These are phyloP conservation scores for Quercus glauca DNA, from an alignment of 306 rosid species.

Conservation along the genomic window DNA sequence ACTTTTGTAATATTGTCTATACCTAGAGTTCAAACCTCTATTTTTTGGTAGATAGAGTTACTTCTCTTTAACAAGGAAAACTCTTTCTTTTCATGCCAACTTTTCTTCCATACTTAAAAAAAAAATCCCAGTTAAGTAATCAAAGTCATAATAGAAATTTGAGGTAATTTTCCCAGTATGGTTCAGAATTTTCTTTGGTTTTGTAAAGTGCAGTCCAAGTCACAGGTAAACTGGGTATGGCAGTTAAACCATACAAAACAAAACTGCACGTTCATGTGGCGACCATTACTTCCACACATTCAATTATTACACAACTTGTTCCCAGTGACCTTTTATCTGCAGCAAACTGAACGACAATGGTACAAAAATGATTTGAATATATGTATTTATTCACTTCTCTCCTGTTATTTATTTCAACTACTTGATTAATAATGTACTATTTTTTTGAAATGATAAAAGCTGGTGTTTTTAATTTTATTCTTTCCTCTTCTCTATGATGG, in stretches of 20 bases:
- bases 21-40: no score
- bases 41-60: no score
- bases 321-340: not conserved
- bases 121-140: no score
- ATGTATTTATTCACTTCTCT: not conserved
- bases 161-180: no score
- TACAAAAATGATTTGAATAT: not conserved
- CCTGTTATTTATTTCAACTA: not conserved
- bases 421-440: not conserved
- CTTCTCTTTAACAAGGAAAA: no score
- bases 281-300: not conserved
- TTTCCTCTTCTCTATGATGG: not conserved
- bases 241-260: not conserved
- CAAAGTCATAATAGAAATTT: no score
- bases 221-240: not conserved
- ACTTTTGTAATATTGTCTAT: no score
- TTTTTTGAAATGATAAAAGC: not conserved
- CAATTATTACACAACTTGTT: not conserved
- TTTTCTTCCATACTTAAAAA: no score
- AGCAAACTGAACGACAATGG: no score
- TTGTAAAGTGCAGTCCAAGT: not conserved
- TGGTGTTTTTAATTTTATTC: not conserved
- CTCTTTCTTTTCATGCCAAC: no score
- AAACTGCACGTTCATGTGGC: not conserved
- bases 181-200: no score